Percentiles rank a stretch among this genome's conserved stretches.
Conservation (phyloP, 2,329 filamentous ascomycete genomes). For the Cladosporium sp. region DNA sequence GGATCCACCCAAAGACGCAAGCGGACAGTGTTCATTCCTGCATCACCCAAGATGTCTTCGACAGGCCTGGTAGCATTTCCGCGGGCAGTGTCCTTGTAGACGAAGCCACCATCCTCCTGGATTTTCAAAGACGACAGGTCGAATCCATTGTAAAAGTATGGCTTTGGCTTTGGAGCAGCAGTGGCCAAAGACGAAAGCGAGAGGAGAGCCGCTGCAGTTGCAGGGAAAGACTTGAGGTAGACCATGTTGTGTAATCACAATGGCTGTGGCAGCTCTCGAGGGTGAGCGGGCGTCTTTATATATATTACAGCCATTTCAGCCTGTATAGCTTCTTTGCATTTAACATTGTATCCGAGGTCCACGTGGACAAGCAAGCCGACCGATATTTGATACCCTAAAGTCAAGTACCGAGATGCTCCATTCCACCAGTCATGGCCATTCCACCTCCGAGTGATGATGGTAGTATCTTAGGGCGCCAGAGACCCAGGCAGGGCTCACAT, state of each 20-base stretch:
- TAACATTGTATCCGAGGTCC: neutral
- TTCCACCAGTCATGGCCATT: constrained; percentile 2
- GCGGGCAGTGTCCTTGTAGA: constrained; percentile 36
- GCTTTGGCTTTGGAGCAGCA: neutral
- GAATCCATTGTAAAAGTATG: constrained; percentile 36
- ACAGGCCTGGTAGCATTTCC: constrained; percentile 34
- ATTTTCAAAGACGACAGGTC: constrained; percentile 38
- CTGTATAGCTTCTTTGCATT: neutral
- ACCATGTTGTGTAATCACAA: neutral
- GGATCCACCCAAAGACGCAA: constrained; percentile 31
- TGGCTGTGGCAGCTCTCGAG: no score
- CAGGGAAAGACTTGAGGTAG: neutral
- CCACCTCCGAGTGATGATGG: neutral
- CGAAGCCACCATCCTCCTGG: constrained; percentile 33
- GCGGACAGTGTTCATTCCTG: constrained; percentile 35
- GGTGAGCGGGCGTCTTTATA: no score
- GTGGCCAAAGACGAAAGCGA: constrained; percentile 2
- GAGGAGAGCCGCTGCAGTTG: neutral
- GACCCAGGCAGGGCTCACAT: neutral
- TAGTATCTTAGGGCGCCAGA: neutral
- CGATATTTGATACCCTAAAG: neutral
- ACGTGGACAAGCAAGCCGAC: neutral
- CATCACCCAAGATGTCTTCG: constrained; percentile 33
- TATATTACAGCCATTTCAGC: neutral
- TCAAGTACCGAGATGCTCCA: neutral